Evolutionary conservation across 2,329 filamentous ascomycete species (phyloP).

Genomic region (Claviceps spartinae): DNA sequence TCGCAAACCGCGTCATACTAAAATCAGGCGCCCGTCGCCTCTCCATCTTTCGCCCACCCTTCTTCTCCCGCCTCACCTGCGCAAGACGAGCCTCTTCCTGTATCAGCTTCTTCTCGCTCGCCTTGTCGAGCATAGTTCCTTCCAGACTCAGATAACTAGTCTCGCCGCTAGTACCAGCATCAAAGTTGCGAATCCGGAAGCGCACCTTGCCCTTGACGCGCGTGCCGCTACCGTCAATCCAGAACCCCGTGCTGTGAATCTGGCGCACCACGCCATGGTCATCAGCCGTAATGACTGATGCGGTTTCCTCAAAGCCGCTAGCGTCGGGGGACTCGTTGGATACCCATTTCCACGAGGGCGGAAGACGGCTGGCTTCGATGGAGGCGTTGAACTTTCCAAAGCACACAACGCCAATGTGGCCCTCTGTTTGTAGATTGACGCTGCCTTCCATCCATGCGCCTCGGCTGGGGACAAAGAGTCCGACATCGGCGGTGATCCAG

Average conservation of each 20-base stretch:
- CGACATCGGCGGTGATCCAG: conserved; percentile 78
- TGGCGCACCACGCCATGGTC: conserved; percentile 40
- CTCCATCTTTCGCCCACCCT: conserved; percentile 15
- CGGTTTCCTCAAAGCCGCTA: conserved; percentile 27
- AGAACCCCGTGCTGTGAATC: conserved; percentile 53
- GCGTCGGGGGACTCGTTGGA: conserved; percentile 34
- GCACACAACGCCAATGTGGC: conserved; percentile 77
- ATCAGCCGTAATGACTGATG: conserved; percentile 26
- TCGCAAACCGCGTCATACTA: conserved; percentile 41
- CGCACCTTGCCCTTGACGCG: conserved; percentile 56
- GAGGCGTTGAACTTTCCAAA: conserved; percentile 88
- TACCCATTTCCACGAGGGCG: conserved; percentile 68
- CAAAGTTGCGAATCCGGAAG: conserved; percentile 76
- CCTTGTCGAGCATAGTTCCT: conserved; percentile 65
- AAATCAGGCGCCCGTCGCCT: conserved; percentile 35
- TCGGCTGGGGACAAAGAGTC: conserved; percentile 64
- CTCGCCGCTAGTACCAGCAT: conserved; percentile 60
- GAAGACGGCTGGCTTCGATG: conserved; percentile 64
- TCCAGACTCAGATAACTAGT: conserved; percentile 75
- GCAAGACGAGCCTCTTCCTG: conserved; percentile 30
- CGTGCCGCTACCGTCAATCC: conserved; percentile 56
- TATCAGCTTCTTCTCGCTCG: conserved; percentile 47
- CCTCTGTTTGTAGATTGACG: conserved; percentile 77
- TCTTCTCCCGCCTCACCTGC: conserved; percentile 22
- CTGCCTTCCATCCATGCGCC: conserved; percentile 66